A percentile compares a stretch with the other conserved stretches of the same genome.
phyloP scores from a whole-genome alignment of 1,284 basidiomycete genomes.

The Sphagnurus paluster region DNA sequence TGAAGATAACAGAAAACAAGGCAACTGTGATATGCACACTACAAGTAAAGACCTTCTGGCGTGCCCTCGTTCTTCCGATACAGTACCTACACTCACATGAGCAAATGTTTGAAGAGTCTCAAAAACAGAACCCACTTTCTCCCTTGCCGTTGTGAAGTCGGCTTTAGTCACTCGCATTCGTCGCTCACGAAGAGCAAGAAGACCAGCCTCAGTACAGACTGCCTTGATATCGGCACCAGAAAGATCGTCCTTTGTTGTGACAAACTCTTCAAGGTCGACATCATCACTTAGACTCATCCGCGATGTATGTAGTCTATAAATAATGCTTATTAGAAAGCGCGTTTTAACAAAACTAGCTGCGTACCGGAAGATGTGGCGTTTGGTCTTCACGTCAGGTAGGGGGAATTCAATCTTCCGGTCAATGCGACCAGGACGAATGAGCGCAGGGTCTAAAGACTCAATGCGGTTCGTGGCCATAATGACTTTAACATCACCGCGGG shows the following conservation, averaged over 20 bases:
- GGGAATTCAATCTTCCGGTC: constrained; percentile 99
- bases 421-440: constrained; percentile 97
- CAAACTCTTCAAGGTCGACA: constrained; percentile 95
- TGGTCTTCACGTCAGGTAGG: constrained; percentile 93
- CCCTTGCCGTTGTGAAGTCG: constrained; percentile 85
- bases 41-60: no score
- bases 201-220: constrained; percentile 94
- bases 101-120: no score
- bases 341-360: constrained; percentile 4
- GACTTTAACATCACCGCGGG: constrained; percentile 98
- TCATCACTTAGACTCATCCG: constrained; percentile 93
- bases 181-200: constrained; percentile 92
- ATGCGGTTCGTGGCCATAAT: constrained; percentile 95
- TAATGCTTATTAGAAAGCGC: neutral
- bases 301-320: constrained; percentile 82
- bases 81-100: no score
- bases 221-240: constrained; percentile 99
- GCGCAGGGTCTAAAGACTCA: constrained; percentile 92
- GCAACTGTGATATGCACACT: no score
- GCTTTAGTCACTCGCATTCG: constrained; percentile 96
- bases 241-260: constrained; percentile 95
- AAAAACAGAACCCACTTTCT: constrained; percentile 82
- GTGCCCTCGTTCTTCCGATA: no score
- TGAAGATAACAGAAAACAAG: no score
- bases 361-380: constrained; percentile 95